Percentiles rank a stretch among this genome's conserved stretches.
Evolutionary conservation across 768 basidiomycete species (phyloP).

Genomic region (Vishniacozyma victoriae): DNA sequence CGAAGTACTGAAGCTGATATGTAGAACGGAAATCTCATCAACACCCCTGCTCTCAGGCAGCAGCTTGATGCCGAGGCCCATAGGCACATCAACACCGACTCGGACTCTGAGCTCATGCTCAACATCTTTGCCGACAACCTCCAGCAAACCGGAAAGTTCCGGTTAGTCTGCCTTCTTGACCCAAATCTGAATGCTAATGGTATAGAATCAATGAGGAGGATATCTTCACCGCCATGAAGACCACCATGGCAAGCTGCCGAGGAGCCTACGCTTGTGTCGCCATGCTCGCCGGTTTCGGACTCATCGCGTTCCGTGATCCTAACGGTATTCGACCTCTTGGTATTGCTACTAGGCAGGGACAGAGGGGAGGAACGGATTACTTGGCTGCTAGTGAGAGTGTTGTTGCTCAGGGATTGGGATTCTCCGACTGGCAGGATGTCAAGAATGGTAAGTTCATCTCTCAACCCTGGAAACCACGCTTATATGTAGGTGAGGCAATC

Average conservation of each 20-base stretch:
- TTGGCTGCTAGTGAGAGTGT: slow-evolving; percentile 91
- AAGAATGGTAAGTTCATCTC: slow-evolving; percentile 60
- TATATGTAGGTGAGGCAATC: slow-evolving; percentile 72
- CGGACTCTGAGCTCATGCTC: slow-evolving; percentile 92
- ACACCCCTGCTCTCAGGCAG: slow-evolving; percentile 75
- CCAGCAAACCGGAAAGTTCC: slow-evolving; percentile 96
- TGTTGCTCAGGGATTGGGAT: slow-evolving; percentile 88
- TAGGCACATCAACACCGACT: slow-evolving; percentile 96
- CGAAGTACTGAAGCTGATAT: background rate
- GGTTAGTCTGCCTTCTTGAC: slow-evolving; percentile 39
- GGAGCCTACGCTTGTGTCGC: slow-evolving; percentile 96
- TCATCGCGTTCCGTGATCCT: slow-evolving; percentile 96
- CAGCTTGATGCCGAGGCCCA: slow-evolving; percentile 95
- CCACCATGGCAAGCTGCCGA: slow-evolving; percentile 77
- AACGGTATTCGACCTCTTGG: slow-evolving; percentile 95
- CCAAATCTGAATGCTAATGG: background rate
- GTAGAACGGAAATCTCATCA: slow-evolving; percentile 97
- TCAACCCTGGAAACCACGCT: background rate
- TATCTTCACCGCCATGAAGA: slow-evolving; percentile 88
- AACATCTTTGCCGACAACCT: slow-evolving; percentile 98
- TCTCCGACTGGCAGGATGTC: slow-evolving; percentile 87
- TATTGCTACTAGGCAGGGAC: slow-evolving; percentile 61
- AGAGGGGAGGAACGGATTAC: slow-evolving; percentile 67
- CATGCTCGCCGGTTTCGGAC: slow-evolving; percentile 98
- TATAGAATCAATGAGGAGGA: slow-evolving; percentile 91